A percentile compares a stretch with the other conserved stretches of the same genome.
Evolutionary conservation across 306 rosid species (phyloP).

Genomic region (Morella rubra): DNA sequence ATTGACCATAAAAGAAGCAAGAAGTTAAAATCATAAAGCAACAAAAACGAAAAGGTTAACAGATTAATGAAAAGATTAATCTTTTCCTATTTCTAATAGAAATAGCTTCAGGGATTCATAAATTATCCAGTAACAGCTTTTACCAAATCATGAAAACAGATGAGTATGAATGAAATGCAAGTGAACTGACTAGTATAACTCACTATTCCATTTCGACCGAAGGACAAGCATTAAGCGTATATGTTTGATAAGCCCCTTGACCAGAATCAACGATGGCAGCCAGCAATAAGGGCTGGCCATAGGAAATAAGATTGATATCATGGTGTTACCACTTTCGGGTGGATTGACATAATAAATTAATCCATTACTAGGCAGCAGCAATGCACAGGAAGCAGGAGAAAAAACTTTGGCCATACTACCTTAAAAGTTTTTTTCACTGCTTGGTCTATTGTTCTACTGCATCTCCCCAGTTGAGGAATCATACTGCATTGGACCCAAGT

Average conservation of each 20-base stretch:
- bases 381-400: not conserved
- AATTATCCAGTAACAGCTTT: not conserved
- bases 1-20: slow-evolving; percentile 11
- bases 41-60: not conserved
- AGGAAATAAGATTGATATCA: not conserved
- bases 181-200: no score
- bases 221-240: no score
- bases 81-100: no score
- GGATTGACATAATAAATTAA: not conserved
- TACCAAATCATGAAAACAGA: not conserved
- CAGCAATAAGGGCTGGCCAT: not conserved
- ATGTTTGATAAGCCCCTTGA: not conserved
- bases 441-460: not conserved
- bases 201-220: no score
- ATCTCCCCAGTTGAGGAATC: not conserved
- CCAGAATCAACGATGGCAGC: not conserved
- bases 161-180: not conserved
- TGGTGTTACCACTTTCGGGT: not conserved
- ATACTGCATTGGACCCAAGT: no score
- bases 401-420: not conserved
- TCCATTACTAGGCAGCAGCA: not conserved
- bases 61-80: no score
- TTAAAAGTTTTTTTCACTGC: not conserved
- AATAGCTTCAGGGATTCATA: not conserved
- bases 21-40: slow-evolving; percentile 3